These are phyloP conservation scores for Schizothecium vesticola DNA, from an alignment of 495 filamentous ascomycete genomes.

Conservation along the genomic window DNA sequence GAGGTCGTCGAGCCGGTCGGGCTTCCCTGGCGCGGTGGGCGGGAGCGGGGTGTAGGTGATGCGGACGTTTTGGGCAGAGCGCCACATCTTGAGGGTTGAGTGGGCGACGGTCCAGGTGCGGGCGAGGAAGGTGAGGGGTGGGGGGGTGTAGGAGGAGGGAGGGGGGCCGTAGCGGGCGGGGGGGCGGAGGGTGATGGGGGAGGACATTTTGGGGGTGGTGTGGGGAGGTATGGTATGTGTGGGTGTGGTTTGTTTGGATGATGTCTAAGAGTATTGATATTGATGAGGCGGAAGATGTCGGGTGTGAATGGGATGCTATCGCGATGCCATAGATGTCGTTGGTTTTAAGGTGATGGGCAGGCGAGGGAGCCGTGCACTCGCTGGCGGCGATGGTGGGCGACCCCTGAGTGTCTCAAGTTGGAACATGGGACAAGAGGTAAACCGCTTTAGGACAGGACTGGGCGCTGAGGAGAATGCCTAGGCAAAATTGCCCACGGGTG, in stretches of 20 bases:
- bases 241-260: background rate
- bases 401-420: background rate
- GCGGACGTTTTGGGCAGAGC: slow-evolving; percentile 61
- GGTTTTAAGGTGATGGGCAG: background rate
- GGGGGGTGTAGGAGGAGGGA: slow-evolving; percentile 37
- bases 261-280: background rate
- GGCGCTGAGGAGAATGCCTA: background rate
- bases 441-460: background rate
- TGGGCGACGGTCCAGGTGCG: slow-evolving; percentile 72
- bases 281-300: background rate
- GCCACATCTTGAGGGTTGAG: slow-evolving; percentile 74
- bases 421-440: background rate
- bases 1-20: slow-evolving; percentile 55
- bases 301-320: background rate
- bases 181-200: slow-evolving; percentile 32
- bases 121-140: slow-evolving; percentile 53
- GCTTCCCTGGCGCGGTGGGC: slow-evolving; percentile 16
- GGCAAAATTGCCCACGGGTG: background rate
- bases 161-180: slow-evolving; percentile 40
- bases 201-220: slow-evolving; percentile 5
- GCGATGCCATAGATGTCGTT: background rate
- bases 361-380: background rate
- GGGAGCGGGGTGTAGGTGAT: slow-evolving; percentile 61
- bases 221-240: background rate
- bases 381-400: background rate